Conservation (phyloP, 1,284 basidiomycete species). For the Laetiporus sulphureus region DNA sequence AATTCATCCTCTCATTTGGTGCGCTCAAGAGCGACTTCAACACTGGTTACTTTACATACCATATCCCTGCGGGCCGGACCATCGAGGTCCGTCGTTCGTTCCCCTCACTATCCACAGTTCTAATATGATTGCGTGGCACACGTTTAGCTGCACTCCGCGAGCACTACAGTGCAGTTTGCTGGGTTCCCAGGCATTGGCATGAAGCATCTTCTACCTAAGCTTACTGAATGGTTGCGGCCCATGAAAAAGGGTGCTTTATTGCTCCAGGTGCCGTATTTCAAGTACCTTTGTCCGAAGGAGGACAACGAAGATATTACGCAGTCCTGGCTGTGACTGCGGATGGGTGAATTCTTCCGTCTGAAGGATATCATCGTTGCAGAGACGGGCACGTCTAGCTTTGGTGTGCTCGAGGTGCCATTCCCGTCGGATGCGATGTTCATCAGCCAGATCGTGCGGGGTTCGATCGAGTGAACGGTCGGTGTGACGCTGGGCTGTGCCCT, state of each 20-base stretch:
- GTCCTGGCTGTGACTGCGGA: constrained; percentile 80
- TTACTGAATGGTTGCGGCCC: constrained; percentile 47
- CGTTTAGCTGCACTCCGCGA: constrained; percentile 74
- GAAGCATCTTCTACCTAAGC: constrained; percentile 65
- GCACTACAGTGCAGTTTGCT: constrained; percentile 64
- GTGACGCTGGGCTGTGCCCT: constrained; percentile 70
- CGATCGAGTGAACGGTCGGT: constrained; percentile 85
- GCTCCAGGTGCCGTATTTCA: constrained; percentile 45
- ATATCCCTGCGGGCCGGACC: constrained; percentile 51
- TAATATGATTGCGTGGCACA: no score
- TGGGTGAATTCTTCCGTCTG: constrained; percentile 72
- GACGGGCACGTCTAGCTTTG: constrained; percentile 50
- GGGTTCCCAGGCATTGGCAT: constrained; percentile 60
- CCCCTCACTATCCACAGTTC: no score
- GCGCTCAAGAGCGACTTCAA: constrained; percentile 87
- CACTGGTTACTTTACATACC: constrained; percentile 78
- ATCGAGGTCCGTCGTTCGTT: constrained; percentile 45
- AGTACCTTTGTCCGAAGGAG: constrained; percentile 41
- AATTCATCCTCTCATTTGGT: constrained; percentile 82
- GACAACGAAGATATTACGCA: constrained; percentile 56
- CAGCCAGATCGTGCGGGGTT: constrained; percentile 80
- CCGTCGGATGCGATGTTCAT: constrained; percentile 63
- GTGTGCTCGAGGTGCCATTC: constrained; percentile 63
- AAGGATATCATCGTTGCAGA: constrained; percentile 81
- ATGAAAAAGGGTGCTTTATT: constrained; percentile 33